Evolutionary conservation across 2,329 filamentous ascomycete genomes (phyloP), one percentile per base, ranked within the genome.

Genomic region (Paracamarosporium sp.): DNA sequence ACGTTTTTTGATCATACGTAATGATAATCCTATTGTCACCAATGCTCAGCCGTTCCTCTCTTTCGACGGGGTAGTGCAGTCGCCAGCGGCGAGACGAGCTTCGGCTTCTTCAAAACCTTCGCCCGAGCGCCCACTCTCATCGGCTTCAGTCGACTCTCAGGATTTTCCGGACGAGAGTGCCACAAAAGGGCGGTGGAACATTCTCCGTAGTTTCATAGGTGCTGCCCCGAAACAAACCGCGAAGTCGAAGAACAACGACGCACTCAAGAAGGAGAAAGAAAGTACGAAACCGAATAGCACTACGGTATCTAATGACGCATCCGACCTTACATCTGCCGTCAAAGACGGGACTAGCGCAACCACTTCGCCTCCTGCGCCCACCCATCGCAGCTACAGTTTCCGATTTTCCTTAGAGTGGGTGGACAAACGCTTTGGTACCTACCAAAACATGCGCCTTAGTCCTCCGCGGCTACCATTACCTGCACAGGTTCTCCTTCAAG

Each of bases 1-100:
- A 69, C 86, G 91, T 60, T 91, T 97, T 59, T 86, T 96, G 76
- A 97, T 97, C 67, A 90, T 97, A 63, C 88, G 92, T 56, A 93
- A 91, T 62, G 93, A 97, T 73, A 86, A 83, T 62, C 82, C 83
- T 56, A 71, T 85, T 45, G 79, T 82, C 15, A 79, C 83, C 31
- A 80, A 82, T 47, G 76, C 78, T 47, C 78, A 81, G 53, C 78
- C 86, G 15, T 88, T 88, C 64, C 79, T 88, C 44, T 86, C 86
- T 0, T 89, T 89, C 63, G 87, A 90, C 61, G 85, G 85, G n/a
- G 80, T 88, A 28, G 75, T 85, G 24, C 74, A 76, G 45, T 72
- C 71, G 17, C 64, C 73, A 2, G 59, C 66, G 74, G 81, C 52
- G 71, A 65, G 65, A 45, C 67, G 72, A 31, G 62, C 67, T 7